Conservation (phyloP, 75 land plant genomes). For the Picea glauca region DNA sequence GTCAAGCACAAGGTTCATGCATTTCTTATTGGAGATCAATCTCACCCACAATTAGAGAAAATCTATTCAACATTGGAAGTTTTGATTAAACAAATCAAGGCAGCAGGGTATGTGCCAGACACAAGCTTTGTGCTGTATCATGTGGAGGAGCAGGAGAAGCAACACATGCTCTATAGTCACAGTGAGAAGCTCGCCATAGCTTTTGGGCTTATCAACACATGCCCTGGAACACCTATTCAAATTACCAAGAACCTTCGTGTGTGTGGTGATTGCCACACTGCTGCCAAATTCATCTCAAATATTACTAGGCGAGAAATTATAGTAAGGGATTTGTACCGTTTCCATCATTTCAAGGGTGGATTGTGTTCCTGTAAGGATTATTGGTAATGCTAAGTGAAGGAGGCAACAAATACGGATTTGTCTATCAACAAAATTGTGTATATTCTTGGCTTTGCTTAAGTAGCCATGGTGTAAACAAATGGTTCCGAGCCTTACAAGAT, state of each 20-base stretch:
- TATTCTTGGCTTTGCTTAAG: no score
- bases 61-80: background rate
- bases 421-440: no score
- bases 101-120: background rate
- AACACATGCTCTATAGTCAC: background rate
- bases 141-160: background rate
- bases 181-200: conserved; percentile 4
- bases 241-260: background rate
- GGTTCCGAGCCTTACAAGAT: no score
- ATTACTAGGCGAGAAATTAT: background rate
- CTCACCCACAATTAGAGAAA: background rate
- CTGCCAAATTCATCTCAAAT: background rate
- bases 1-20: no score
- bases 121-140: background rate
- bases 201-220: background rate
- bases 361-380: background rate
- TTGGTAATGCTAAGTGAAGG: background rate
- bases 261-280: background rate
- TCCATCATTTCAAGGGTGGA: background rate
- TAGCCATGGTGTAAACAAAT: no score
- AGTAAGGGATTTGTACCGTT: background rate
- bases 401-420: no score
- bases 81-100: background rate
- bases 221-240: background rate
- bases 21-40: background rate